Evolutionary conservation across 805 yeast species (phyloP), one percentile per base, ranked within the genome.

Genomic region (Lipomyces sp.): DNA sequence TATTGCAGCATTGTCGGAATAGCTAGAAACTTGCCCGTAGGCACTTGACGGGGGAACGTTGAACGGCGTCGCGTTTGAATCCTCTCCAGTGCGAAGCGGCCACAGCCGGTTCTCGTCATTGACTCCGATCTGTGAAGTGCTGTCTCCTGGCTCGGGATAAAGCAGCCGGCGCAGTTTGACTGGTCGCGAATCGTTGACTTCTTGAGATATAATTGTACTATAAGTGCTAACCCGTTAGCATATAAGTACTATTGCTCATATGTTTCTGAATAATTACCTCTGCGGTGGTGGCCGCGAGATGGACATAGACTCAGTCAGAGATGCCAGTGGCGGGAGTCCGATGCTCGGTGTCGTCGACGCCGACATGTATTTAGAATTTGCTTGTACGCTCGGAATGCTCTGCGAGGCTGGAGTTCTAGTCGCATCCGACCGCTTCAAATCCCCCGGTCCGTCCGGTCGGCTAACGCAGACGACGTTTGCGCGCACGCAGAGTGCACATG

Each of bases 401-500:
- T 33, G 57, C 18, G 57, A 33, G 33, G 35, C 48, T 15, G 24
- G 29, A 42, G 3, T 15, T 7, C 18, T 7, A 8, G 48, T 5
- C 24, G 24, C 18, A 5, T 33, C 59, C 29, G 32, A 4, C 45
- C 24, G 42, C 60, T 24, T 33, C 18, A 6, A 7, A 3, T 56
- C 59, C 18, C 24, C 6, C 18, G 48, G 48, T 30, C 24, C 35
- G 42, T 65, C 70, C n/a, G 69, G 69, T 13, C 70, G 53, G 33
- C 63, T 57, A 13, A 67, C 64, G 50, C 70, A 67, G 58, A 35
- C 70, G 35, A 67, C 70, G 53, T 67, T 65, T 10, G 70, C 70
- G 35, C 70, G 65, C 24, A 65, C 70, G 48, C 70, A 67, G 30
- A 67, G 69, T 18, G 70, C 69, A 42, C 70, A 67, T 2, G 70